These are phyloP conservation scores for Acacia confusa DNA, from an alignment of 306 rosid genomes.

Conservation along the genomic window DNA sequence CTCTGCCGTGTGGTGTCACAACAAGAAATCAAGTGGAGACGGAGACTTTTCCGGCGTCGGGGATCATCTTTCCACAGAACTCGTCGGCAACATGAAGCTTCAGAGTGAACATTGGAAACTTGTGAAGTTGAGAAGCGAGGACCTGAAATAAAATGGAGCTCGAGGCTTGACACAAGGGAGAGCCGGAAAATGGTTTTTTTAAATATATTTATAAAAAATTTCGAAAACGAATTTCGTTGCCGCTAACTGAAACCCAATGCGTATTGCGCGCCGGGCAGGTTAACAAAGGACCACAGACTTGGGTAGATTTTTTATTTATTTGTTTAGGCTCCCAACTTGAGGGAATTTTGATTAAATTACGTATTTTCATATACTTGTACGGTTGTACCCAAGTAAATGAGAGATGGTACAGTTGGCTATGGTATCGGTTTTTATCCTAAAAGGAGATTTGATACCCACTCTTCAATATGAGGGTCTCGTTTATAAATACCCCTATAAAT, in stretches of 20 bases:
- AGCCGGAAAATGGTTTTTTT: slow-evolving; percentile 29
- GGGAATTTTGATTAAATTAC: neutral
- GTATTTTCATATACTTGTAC: too few species aligned
- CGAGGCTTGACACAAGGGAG: slow-evolving; percentile 42
- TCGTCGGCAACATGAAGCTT: neutral
- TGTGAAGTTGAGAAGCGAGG: slow-evolving; percentile 8
- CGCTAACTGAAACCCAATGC: slow-evolving; percentile 33
- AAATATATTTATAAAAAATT: neutral
- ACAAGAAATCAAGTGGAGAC: slow-evolving; percentile 28
- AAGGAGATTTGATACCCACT: too few species aligned
- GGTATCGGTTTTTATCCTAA: too few species aligned
- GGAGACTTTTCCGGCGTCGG: neutral
- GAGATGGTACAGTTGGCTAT: too few species aligned
- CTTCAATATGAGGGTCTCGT: too few species aligned
- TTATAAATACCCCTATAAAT: too few species aligned
- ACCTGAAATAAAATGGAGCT: slow-evolving; percentile 44
- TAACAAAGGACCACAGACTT: neutral
- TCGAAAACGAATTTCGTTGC: slow-evolving; percentile 34
- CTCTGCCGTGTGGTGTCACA: neutral
- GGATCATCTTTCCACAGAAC: slow-evolving; percentile 12
- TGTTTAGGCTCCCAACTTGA: too few species aligned
- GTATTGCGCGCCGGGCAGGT: slow-evolving; percentile 3
- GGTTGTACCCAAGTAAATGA: too few species aligned
- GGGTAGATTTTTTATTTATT: neutral
- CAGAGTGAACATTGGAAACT: slow-evolving; percentile 11